These are phyloP conservation scores for Sugiyamaella smithiae DNA, from an alignment of 805 yeast species.

Conservation along the genomic window DNA sequence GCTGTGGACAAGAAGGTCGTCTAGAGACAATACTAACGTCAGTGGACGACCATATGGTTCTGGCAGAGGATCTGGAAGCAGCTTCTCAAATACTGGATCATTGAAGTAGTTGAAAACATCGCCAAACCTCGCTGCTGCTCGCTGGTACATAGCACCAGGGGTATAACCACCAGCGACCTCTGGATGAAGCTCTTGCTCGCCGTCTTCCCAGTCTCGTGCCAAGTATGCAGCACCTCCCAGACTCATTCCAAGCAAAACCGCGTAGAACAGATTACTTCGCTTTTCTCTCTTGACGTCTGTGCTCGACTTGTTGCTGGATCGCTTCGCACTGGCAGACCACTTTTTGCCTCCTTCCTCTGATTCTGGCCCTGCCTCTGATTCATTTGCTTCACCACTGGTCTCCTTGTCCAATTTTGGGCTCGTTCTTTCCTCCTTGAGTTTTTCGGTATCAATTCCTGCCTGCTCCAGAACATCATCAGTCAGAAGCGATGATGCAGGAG, in stretches of 20 bases:
- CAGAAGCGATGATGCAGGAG: slow-evolving; percentile 46
- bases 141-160: slow-evolving; percentile 59
- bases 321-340: slow-evolving; percentile 51
- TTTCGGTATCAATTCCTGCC: slow-evolving; percentile 70
- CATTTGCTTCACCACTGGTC: slow-evolving; percentile 7
- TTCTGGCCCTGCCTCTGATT: slow-evolving; percentile 11
- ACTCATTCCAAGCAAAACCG: slow-evolving; percentile 47
- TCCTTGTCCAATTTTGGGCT: background rate
- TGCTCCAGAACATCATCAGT: slow-evolving; percentile 77
- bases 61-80: slow-evolving; percentile 89
- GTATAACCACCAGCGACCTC: slow-evolving; percentile 65
- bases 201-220: slow-evolving; percentile 80
- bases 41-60: slow-evolving; percentile 90
- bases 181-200: slow-evolving; percentile 56
- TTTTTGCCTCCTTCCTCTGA: slow-evolving; percentile 31
- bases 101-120: slow-evolving; percentile 78
- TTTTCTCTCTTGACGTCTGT: slow-evolving; percentile 65
- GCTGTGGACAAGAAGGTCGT: slow-evolving; percentile 85
- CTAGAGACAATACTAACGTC: slow-evolving; percentile 84
- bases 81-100: slow-evolving; percentile 90
- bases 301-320: slow-evolving; percentile 35
- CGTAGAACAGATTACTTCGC: slow-evolving; percentile 71
- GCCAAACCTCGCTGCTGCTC: slow-evolving; percentile 69
- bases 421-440: slow-evolving; percentile 1
- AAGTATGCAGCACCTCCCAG: slow-evolving; percentile 59